Evolutionary conservation across 2,329 filamentous ascomycete genomes (phyloP), one percentile per base, ranked within the genome.

Genomic region (Venturia effusa): DNA sequence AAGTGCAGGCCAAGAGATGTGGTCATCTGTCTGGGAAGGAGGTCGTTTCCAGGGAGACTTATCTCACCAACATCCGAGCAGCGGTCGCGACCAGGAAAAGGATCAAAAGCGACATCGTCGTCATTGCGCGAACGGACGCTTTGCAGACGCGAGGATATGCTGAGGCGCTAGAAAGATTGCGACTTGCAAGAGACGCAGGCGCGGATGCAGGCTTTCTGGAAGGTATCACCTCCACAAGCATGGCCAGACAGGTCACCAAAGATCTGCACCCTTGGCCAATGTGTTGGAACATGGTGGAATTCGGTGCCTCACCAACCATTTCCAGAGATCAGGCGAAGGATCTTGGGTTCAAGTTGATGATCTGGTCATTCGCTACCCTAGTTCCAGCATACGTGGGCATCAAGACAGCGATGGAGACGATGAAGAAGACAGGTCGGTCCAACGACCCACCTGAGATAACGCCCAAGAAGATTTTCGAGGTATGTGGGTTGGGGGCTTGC

Each of bases 91-190:
- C 83, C 1, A 75, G 84, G 2, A 72, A 77, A 27, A 73, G 76
- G 22, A 70, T 80, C 37, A 75, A 76, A 13, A 78, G 78, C 19
- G 84, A 87, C 66, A 84, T 88, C 43, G 79, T 88, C 34, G 79
- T 88, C 64, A 87, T 88, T 64, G 85, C 84, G 0, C 78, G 85
- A 13, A 88, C 85, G 0, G 85, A 88, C 68, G 82, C 85, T 0
- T 73, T 85, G 3, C 83, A 84, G 66, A 74, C 76, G 0, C 75
- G 79, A 6, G 84, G 84, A 0, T 87, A 82, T 66, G 82, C 83
- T 11, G 83, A 82, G 67, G 81, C 83, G 1, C 71, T 86, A 10
- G 67, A 68, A 1, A 73, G 84, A 1, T 72, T 88, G 27, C 74
- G 74, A 64, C 76, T 73, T 1, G 84, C 85, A 0, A 73, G 79